These are phyloP conservation scores for Acacia confusa DNA, from an alignment of 306 rosid genomes.

Conservation along the genomic window DNA sequence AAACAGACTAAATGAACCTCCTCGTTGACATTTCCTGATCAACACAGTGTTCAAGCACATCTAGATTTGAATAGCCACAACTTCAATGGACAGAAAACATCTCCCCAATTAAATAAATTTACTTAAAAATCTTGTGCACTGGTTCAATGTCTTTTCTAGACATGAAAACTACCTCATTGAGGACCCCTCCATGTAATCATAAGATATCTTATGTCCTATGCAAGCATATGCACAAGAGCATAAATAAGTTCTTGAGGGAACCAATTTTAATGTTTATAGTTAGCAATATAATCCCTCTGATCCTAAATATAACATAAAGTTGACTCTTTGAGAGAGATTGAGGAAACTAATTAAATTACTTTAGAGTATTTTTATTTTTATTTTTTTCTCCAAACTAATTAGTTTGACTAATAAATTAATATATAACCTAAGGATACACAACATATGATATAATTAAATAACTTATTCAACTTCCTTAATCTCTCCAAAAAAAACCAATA, in stretches of 20 bases:
- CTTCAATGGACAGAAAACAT: slow-evolving; percentile 1
- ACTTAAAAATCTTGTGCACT: neutral
- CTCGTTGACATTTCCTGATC: neutral
- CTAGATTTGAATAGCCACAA: neutral
- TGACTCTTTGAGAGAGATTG: too few species aligned
- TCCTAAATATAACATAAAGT: too few species aligned
- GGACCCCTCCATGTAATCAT: neutral
- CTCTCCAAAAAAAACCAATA: too few species aligned
- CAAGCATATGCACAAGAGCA: neutral
- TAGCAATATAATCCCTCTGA: too few species aligned
- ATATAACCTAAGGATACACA: too few species aligned
- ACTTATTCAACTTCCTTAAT: too few species aligned
- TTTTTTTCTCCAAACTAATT: too few species aligned
- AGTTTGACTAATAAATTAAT: too few species aligned
- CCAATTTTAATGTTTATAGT: neutral
- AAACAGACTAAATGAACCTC: neutral
- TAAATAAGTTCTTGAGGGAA: neutral
- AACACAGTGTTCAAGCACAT: slow-evolving; percentile 2
- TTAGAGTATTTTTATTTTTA: too few species aligned
- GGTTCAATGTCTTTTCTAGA: slow-evolving; percentile 1
- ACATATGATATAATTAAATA: too few species aligned
- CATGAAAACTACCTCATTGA: neutral
- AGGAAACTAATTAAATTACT: too few species aligned
- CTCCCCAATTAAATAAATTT: neutral
- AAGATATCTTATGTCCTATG: neutral